Base-by-base conservation (phyloP, 1,284 basidiomycete species). In the Sphaerobolus stellatus region DNA sequence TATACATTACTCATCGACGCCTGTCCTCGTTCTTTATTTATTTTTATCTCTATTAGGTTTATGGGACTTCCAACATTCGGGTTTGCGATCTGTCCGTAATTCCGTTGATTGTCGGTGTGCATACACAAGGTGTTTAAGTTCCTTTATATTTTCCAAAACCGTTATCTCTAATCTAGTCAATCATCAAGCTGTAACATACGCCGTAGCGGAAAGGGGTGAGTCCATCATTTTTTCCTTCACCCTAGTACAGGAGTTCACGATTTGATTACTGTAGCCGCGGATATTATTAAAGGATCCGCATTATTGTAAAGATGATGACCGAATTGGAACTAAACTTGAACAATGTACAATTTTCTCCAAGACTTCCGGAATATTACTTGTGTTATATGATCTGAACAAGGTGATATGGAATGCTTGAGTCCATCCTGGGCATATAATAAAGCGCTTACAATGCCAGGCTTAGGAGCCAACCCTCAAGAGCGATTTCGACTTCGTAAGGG, bases 121-220 rank as follows among this genome's bases (percentile, higher is more conserved):
- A 56, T 40, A 56, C 54, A 20, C 54, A 56, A 28, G 13, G 54
- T 56, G 28, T 43, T 20, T 36, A 11, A 36, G 18, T 36, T 43
- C 3, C 9, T 6, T 43, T 43, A 43, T 4, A 3, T 43, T 14
- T 3, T 5, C 22, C 18, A 22, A 43, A 24, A 3, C 9, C 14
- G 22, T 11, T 11, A 24, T 11, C 3, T 22, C 20, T 43, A 18
- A 43, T 36, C 33, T 36, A 20, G 14, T 8, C 3, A 22, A 43
- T 14, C 22, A 24, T 3, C 13, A 24, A 43, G 41, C 22, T 22
- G 28, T 14, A 7, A 18, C 41, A 13, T 43, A 43, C 18, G 41
- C 13, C 28, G 28, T 43, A n/a, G 41, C 41, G 13, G 41, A 43
- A 9, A 43, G 28, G 28, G 41, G 41, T 7, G 22, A 43, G 13